Evolutionary conservation across 148 eudicot species (phyloP).

Genomic region (Amaranthus cruentus): DNA sequence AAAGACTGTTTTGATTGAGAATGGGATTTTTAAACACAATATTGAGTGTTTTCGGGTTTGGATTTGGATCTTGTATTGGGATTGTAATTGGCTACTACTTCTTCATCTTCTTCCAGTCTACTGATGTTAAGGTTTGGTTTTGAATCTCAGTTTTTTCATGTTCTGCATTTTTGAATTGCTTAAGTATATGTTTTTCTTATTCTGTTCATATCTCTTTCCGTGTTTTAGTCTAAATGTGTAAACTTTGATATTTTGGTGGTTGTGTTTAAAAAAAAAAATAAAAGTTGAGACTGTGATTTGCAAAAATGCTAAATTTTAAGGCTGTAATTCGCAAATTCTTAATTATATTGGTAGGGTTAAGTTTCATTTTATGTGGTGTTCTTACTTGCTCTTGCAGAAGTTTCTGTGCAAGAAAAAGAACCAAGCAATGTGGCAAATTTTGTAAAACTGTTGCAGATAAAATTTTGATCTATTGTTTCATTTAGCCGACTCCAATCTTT

Average conservation of each 20-base stretch:
- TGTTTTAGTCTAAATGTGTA: too few species aligned
- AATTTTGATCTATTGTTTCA: not conserved
- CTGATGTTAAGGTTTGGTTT: constrained; percentile 68
- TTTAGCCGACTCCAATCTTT: too few species aligned
- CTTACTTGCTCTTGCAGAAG: not conserved
- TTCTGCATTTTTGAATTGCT: not conserved
- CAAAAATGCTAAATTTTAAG: too few species aligned
- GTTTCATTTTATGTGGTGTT: not conserved
- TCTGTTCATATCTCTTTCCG: too few species aligned
- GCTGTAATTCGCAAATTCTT: too few species aligned
- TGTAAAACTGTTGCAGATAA: not conserved
- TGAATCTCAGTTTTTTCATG: constrained; percentile 1
- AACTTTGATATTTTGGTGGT: too few species aligned
- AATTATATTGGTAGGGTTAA: not conserved
- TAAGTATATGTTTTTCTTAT: too few species aligned
- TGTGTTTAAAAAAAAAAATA: too few species aligned
- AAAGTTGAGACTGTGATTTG: too few species aligned
- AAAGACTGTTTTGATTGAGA: constrained; percentile 5
- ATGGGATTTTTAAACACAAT: constrained; percentile 78
- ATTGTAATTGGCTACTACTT: constrained; percentile 71
- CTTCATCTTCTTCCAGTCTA: constrained; percentile 66
- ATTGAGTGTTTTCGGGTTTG: constrained; percentile 75
- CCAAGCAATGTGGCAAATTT: too few species aligned
- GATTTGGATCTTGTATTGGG: constrained; percentile 66
- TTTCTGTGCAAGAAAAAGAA: not conserved